Evolutionary conservation across 108 stramenopile species (phyloP), one percentile per base, ranked within the genome.

Genomic region (Conticribra weissflogii): DNA sequence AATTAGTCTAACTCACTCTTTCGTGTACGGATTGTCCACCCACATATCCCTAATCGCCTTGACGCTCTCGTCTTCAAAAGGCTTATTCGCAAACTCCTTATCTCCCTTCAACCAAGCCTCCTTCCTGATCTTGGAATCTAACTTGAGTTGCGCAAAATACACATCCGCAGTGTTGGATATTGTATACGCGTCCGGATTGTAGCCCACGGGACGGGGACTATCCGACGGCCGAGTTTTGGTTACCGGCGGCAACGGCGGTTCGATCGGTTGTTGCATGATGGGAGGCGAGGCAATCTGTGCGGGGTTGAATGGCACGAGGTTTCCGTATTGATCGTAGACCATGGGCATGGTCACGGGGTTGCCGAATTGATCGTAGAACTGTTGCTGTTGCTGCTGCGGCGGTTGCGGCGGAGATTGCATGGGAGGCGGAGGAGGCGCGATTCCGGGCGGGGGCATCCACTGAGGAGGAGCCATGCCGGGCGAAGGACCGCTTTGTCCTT

Each of bases 101-200:
- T 94, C 86, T 15, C 90, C 93, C 18, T 48, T 25, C 29, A 73
- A 18, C 58, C 90, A 68, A 22, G 90, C 93, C 17, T 74, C 34
- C 9, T 78, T 89, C 14, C 93, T 77, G 31, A 89, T 81, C 14
- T 84, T 78, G 15, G 89, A 90, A 74, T 94, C 93, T 49, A 84
- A 82, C 69, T 94, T 94, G 57, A 94, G 79, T 50, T 90, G 89
- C 3, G 90, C 93, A 78, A 94, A 91, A 74, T 94, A 94, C 33
- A 94, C 60, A 59, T 94, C 93, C 49, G 93, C 78, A 8, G 86
- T 85, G 70, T 94, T 94, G 24, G 85, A 62, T 73, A 94, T 90
- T 30, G 76, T 52, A 68, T 86, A 88, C 1, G 90, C 81, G 72
- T 89, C 88, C 4, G 76, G 62, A 52, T 92, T 92, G 48, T 81